Percentiles rank a stretch among this genome's conserved stretches.
These are phyloP conservation scores for Huntiella omanensis DNA, from an alignment of 2,329 filamentous ascomycete genomes.

Conservation along the genomic window DNA sequence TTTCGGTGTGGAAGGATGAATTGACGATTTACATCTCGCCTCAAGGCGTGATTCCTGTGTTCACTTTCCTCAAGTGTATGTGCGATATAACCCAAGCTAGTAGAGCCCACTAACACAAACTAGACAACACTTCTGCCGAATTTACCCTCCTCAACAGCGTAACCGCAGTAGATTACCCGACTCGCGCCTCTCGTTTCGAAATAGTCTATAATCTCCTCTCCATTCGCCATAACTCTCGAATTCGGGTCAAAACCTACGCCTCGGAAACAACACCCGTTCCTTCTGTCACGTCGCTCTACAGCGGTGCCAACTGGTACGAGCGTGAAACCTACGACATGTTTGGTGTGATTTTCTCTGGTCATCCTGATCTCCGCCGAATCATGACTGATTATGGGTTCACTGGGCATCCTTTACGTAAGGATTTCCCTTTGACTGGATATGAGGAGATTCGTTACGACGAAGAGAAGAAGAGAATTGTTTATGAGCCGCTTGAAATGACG, in stretches of 20 bases:
- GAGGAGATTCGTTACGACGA: slow-evolving; percentile 96
- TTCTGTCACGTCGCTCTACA: slow-evolving; percentile 67
- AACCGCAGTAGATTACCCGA: slow-evolving; percentile 90
- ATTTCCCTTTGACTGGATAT: slow-evolving; percentile 95
- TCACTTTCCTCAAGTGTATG: slow-evolving; percentile 74
- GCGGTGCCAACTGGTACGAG: slow-evolving; percentile 98
- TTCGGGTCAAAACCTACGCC: slow-evolving; percentile 96
- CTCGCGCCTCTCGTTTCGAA: slow-evolving; percentile 88
- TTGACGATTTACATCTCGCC: slow-evolving; percentile 86
- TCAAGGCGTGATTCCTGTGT: slow-evolving; percentile 72
- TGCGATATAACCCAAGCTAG: slow-evolving; percentile 2
- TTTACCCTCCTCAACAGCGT: slow-evolving; percentile 87
- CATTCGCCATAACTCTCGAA: slow-evolving; percentile 87
- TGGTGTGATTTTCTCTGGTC: slow-evolving; percentile 87
- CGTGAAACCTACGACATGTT: slow-evolving; percentile 95
- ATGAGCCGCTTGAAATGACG: slow-evolving; percentile 91
- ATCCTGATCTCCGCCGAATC: slow-evolving; percentile 89
- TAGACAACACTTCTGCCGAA: slow-evolving; percentile 89
- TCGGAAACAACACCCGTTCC: slow-evolving; percentile 90
- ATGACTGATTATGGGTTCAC: slow-evolving; percentile 99
- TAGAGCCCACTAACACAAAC: too few relatives aligned
- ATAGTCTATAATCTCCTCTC: slow-evolving; percentile 94
- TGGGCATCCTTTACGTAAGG: slow-evolving; percentile 89
- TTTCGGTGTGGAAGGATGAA: slow-evolving; percentile 99
- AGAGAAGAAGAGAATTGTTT: slow-evolving; percentile 99